Base-by-base conservation (phyloP, 257 asterid genomes). In the Solanum stenotomum region DNA sequence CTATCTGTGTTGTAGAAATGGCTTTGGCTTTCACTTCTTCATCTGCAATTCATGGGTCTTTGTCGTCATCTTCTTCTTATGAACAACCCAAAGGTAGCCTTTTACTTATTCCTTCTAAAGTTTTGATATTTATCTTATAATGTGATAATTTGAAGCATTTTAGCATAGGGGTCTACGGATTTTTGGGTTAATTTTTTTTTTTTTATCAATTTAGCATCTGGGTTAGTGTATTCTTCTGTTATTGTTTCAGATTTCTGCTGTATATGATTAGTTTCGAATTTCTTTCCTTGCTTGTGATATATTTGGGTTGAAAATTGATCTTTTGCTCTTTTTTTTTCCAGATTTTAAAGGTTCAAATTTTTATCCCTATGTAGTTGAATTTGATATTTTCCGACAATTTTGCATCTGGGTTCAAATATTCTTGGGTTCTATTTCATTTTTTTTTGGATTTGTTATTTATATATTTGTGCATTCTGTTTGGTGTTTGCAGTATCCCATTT, bases 1-100 rank as follows among this genome's bases (percentile, higher is more conserved):
- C 35, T 27, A 9, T 70, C 18, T 25, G 8, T 27, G 22, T 27
- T 68, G 76, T 6, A 68, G 37, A 27, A 42, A 95, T 95, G 98
- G 98, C 97, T 34, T 87, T 93, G 90, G 91, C 97, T 83, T 91
- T 94, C 61, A 89, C 93, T n/a, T 92, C 96, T 38, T 93, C 98
- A 18, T 40, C 95, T 42, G 93, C 93, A 75, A 84, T 92, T 89
- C 92, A 87, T 42, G 93, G 91, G 35, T 90, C 96, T 79, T 89
- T 93, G n/a, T 31, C 90, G 15, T 91, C 85, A 0, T 90, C 85
- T 0, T 89, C 93, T 61, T 77, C 92, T 4, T 63, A 84, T 27
- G 95, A 95, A n/a, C 94, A 91, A 49, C 52, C 89, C 27, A 93
- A 88, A 95, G 98, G 98, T 96, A 70, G 5, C 9, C 40, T 87